Evolutionary conservation across 768 basidiomycete species (phyloP).

Genomic region (Tulasnella sp.): DNA sequence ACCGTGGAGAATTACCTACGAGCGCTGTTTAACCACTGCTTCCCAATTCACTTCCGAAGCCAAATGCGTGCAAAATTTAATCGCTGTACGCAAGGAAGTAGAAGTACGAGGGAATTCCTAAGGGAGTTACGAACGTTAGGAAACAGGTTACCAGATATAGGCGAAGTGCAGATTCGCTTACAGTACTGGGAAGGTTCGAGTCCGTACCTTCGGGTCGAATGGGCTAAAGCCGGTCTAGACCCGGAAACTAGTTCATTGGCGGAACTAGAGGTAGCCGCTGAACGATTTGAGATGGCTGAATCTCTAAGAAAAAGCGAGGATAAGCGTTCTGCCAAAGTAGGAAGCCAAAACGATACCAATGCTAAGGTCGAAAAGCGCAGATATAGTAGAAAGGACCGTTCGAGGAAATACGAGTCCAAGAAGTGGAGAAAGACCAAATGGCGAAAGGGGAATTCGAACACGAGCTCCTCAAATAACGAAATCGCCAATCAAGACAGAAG

Average conservation of each 20-base stretch:
- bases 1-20: not conserved
- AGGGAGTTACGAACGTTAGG: not conserved
- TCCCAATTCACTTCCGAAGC: not conserved
- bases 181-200: slow-evolving; percentile 4
- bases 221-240: not conserved
- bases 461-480: not conserved
- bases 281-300: too few relatives aligned
- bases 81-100: not conserved
- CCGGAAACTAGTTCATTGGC: not conserved
- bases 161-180: not conserved
- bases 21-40: slow-evolving; percentile 16
- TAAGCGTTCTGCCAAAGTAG: not conserved
- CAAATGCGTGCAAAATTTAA: not conserved
- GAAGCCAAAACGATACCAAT: too few relatives aligned
- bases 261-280: too few relatives aligned
- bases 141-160: not conserved
- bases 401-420: too few relatives aligned
- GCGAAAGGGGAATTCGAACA: not conserved
- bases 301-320: too few relatives aligned
- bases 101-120: not conserved
- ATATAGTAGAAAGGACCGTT: too few relatives aligned
- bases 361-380: not conserved
- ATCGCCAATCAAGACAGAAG: not conserved
- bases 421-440: not conserved
- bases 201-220: not conserved